Conservation (phyloP, 2,329 filamentous ascomycete genomes). For the Mycosphaerella sp. region DNA sequence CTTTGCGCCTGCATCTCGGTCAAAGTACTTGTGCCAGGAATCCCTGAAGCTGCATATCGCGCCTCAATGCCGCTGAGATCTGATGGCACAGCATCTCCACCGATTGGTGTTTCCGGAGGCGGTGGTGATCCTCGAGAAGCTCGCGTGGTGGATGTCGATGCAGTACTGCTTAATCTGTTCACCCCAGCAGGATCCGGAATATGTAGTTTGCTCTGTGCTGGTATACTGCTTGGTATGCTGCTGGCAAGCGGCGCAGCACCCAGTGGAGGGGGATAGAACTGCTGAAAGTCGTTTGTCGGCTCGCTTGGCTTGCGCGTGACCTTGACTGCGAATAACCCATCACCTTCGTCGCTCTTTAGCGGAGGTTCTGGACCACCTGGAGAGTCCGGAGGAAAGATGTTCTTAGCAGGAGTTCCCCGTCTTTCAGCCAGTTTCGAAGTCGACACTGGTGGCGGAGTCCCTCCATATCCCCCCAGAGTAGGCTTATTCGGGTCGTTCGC, state of each 20-base stretch:
- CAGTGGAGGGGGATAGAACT: constrained; percentile 55
- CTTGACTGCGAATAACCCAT: constrained; percentile 62
- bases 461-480: constrained; percentile 42
- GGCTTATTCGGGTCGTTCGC: constrained; percentile 46
- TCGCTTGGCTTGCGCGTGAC: constrained; percentile 21
- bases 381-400: constrained; percentile 72
- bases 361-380: constrained; percentile 63
- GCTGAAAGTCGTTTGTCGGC: constrained; percentile 32
- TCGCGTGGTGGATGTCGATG: constrained; percentile 86
- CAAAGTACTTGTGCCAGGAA: constrained; percentile 76
- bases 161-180: constrained; percentile 67
- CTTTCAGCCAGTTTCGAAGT: constrained; percentile 64
- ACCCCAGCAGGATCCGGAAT: constrained; percentile 50
- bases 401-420: constrained; percentile 70
- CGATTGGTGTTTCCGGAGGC: constrained; percentile 82
- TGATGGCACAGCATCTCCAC: constrained; percentile 14
- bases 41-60: constrained; percentile 83
- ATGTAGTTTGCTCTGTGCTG: constrained; percentile 38
- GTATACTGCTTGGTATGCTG: constrained; percentile 10
- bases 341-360: constrained; percentile 61
- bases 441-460: constrained; percentile 29
- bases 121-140: constrained; percentile 90
- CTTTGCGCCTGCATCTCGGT: constrained; percentile 69
- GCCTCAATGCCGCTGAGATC: constrained; percentile 72
- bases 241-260: constrained; percentile 23